Percentiles rank a stretch among this genome's conserved stretches.
Evolutionary conservation across 2,329 filamentous ascomycete species (phyloP).

Genomic region (Harringtonia aguacate): DNA sequence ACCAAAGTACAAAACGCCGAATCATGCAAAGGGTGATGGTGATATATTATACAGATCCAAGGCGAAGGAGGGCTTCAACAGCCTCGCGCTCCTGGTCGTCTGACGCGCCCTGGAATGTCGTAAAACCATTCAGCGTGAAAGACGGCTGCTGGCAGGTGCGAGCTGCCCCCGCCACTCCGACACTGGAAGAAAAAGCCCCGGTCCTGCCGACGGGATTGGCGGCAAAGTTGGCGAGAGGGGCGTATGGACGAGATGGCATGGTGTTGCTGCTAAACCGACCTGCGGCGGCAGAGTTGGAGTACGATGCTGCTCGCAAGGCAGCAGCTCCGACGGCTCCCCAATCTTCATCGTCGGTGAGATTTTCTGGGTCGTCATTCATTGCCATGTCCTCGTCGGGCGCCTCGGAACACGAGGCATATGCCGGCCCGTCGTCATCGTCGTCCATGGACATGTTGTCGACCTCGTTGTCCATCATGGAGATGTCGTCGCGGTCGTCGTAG

Average conservation of each 20-base stretch:
- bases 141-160: constrained; percentile 22
- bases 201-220: constrained; percentile 15
- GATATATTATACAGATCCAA: constrained; percentile 72
- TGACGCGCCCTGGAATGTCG: constrained; percentile 43
- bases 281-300: constrained; percentile 35
- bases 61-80: constrained; percentile 67
- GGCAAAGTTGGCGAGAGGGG: constrained; percentile 25
- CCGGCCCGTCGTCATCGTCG: constrained; percentile 59
- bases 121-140: constrained; percentile 23
- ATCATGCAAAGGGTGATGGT: constrained; percentile 31
- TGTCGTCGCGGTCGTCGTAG: constrained; percentile 43
- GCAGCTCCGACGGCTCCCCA: constrained; percentile 86
- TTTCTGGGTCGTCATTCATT: constrained; percentile 64
- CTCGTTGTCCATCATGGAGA: constrained; percentile 68
- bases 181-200: constrained; percentile 38
- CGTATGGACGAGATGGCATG: constrained; percentile 38
- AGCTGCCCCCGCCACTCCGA: constrained; percentile 37
- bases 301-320: constrained; percentile 61
- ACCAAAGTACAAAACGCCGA: constrained; percentile 33
- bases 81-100: constrained; percentile 72
- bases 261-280: constrained; percentile 42
- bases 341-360: constrained; percentile 91
- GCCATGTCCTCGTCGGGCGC: constrained; percentile 53
- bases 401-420: constrained; percentile 66
- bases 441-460: constrained; percentile 92